These are phyloP conservation scores for Neltuma alba DNA, from an alignment of 306 rosid species.

Conservation along the genomic window DNA sequence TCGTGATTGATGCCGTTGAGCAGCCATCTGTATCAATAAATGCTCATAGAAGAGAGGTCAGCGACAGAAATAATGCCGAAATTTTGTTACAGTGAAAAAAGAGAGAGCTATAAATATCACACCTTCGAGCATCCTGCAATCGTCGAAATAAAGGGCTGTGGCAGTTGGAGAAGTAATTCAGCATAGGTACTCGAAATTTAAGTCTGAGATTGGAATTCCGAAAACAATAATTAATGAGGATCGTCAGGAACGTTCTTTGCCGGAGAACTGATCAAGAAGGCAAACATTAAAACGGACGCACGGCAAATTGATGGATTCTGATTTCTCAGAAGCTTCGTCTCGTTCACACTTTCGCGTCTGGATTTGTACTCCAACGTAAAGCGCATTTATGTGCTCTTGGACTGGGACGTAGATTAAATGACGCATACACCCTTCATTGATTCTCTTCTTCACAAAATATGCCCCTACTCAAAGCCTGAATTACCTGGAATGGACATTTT, in stretches of 20 bases:
- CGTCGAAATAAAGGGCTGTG: conserved; percentile 34
- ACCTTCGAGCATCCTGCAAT: conserved; percentile 45
- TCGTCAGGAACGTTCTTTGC: too few relatives aligned
- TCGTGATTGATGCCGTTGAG: conserved; percentile 60
- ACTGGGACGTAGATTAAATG: not conserved
- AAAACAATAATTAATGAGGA: too few relatives aligned
- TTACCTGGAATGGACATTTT: not conserved
- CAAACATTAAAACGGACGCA: too few relatives aligned
- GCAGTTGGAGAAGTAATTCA: conserved; percentile 39
- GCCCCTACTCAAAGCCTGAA: conserved; percentile 21
- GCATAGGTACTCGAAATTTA: not conserved
- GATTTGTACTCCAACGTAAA: not conserved
- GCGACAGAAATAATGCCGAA: not conserved
- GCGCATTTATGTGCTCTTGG: not conserved
- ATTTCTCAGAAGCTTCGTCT: conserved; percentile 27
- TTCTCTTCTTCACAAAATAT: not conserved
- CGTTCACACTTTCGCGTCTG: conserved; percentile 31
- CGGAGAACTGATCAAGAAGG: too few relatives aligned
- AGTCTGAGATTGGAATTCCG: not conserved
- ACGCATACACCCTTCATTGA: conserved; percentile 20
- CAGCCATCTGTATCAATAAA: conserved; percentile 65
- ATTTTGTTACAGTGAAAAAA: not conserved
- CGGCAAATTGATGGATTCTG: conserved; percentile 26
- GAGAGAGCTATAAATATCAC: conserved; percentile 25
- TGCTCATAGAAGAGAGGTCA: conserved; percentile 43